These are phyloP conservation scores for Cystobasidium ongulense DNA, from an alignment of 768 basidiomycete genomes.

Conservation along the genomic window DNA sequence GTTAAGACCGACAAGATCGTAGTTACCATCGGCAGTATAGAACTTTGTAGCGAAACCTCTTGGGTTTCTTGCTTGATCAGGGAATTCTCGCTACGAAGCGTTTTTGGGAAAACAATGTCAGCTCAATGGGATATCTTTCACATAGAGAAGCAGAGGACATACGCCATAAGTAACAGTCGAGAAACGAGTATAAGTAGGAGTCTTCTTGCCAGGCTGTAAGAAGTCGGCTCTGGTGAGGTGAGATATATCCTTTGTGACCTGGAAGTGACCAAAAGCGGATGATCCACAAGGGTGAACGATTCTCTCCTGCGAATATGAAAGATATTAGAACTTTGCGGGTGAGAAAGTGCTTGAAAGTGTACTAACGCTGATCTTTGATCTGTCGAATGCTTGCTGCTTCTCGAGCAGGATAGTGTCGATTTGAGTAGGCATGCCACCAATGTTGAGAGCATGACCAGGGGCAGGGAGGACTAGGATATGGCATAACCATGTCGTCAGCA, in stretches of 20 bases:
- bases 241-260: slow-evolving; percentile 42
- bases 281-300: slow-evolving; percentile 44
- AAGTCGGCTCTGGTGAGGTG: slow-evolving; percentile 43
- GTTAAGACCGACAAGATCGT: slow-evolving; percentile 67
- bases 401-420: slow-evolving; percentile 43
- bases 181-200: slow-evolving; percentile 41
- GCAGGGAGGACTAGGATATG: slow-evolving; percentile 38
- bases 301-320: slow-evolving; percentile 35
- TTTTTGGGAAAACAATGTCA: no score
- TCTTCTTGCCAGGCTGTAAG: slow-evolving; percentile 41
- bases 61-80: slow-evolving; percentile 66
- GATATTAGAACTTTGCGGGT: background rate
- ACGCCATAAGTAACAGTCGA: slow-evolving; percentile 43
- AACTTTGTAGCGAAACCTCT: slow-evolving; percentile 78
- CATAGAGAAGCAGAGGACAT: slow-evolving; percentile 14
- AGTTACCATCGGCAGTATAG: slow-evolving; percentile 72
- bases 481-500: background rate
- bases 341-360: background rate
- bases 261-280: slow-evolving; percentile 42
- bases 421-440: slow-evolving; percentile 43
- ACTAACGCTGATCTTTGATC: slow-evolving; percentile 38
- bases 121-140: no score
- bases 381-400: slow-evolving; percentile 44
- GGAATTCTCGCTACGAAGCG: slow-evolving; percentile 24
- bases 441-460: slow-evolving; percentile 41